phyloP scores from a whole-genome alignment of 371 early-diverging fungal genomes.

The Apophysomyces variabilis region DNA sequence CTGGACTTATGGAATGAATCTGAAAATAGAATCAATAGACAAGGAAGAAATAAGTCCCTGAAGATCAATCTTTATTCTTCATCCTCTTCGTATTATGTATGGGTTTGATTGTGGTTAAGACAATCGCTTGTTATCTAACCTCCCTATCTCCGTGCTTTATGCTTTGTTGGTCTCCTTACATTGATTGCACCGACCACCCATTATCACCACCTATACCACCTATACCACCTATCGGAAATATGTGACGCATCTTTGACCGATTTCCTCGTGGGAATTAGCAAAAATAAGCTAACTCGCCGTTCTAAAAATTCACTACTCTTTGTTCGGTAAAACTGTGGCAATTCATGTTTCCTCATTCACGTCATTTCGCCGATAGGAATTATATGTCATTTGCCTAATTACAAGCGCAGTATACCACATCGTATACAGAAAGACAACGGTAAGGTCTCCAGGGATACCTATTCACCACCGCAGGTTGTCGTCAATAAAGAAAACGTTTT shows the following conservation, averaged over 20 bases:
- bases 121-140: neutral
- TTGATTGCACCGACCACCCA: neutral
- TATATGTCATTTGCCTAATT: no score
- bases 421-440: no score
- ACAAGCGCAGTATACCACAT: no score
- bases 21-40: conserved; percentile 1
- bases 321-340: neutral
- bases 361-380: no score
- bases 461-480: no score
- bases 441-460: no score
- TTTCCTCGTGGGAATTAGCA: conserved; percentile 1
- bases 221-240: neutral
- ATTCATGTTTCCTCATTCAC: neutral
- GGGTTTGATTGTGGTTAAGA: neutral
- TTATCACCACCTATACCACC: neutral
- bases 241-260: neutral
- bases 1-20: neutral
- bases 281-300: neutral
- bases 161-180: conserved; percentile 8
- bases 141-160: conserved; percentile 7
- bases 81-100: neutral
- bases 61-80: neutral
- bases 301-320: neutral
- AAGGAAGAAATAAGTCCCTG: neutral
- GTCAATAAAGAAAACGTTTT: no score